A percentile compares a stretch with the other conserved stretches of the same genome.
Conservation (phyloP, 768 basidiomycete species). For the Boletus rex-veris region DNA sequence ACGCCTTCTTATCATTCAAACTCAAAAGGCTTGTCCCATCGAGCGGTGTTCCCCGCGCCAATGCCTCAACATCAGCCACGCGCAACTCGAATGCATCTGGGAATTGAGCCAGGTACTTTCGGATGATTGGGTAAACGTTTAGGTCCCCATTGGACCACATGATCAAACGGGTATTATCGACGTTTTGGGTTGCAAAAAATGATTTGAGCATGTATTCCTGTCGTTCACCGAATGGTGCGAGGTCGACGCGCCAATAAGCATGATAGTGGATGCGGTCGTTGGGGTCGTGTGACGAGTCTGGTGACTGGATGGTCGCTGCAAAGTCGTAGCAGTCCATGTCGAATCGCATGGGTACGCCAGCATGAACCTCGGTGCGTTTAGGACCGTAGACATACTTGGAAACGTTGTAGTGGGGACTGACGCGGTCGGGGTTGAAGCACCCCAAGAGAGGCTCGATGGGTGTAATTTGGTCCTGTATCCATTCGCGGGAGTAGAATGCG, state of each 20-base stretch:
- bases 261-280: slow-evolving; percentile 69
- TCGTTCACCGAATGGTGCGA: slow-evolving; percentile 72
- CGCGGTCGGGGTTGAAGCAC: slow-evolving; percentile 64
- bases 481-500: slow-evolving; percentile 69
- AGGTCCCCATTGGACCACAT: slow-evolving; percentile 93
- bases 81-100: slow-evolving; percentile 71
- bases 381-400: slow-evolving; percentile 61
- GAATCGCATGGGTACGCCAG: slow-evolving; percentile 72
- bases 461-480: slow-evolving; percentile 75
- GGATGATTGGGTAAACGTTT: slow-evolving; percentile 51
- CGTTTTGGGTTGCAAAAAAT: slow-evolving; percentile 89
- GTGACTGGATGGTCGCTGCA: slow-evolving; percentile 68
- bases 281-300: slow-evolving; percentile 2
- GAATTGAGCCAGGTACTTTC: slow-evolving; percentile 54
- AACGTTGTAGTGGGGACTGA: slow-evolving; percentile 67
- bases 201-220: slow-evolving; percentile 92
- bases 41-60: slow-evolving; percentile 77
- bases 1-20: slow-evolving; percentile 73
- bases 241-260: slow-evolving; percentile 92
- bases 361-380: slow-evolving; percentile 67
- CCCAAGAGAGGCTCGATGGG: slow-evolving; percentile 59
- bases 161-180: slow-evolving; percentile 58
- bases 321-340: slow-evolving; percentile 93
- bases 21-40: slow-evolving; percentile 61
- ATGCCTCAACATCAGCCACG: slow-evolving; percentile 57